Conservation (phyloP, 2,329 filamentous ascomycete genomes). For the Byssochlamys sp. region DNA sequence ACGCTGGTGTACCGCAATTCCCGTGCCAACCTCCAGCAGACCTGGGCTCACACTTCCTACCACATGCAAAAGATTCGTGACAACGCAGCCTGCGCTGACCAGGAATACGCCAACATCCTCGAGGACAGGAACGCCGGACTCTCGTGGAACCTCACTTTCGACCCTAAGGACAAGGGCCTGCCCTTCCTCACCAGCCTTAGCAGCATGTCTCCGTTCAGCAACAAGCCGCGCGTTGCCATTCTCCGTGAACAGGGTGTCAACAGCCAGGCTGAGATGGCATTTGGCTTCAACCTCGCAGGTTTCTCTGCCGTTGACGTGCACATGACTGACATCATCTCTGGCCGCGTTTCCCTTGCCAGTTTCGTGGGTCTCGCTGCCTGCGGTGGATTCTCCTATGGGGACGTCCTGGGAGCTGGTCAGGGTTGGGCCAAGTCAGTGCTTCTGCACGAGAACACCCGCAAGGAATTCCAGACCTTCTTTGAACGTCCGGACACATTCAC, state of each 20-base stretch:
- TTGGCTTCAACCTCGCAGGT: constrained; percentile 81
- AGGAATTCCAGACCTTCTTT: constrained; percentile 79
- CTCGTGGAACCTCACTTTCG: constrained; percentile 71
- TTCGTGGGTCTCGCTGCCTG: constrained; percentile 89
- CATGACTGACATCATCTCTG: constrained; percentile 83
- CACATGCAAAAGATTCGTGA: constrained; percentile 86
- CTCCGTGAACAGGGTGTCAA: constrained; percentile 93
- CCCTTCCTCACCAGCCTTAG: constrained; percentile 57
- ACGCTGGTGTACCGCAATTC: constrained; percentile 59
- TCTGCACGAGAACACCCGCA: constrained; percentile 64
- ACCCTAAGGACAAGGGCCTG: constrained; percentile 66
- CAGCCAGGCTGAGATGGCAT: constrained; percentile 94
- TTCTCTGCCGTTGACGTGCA: constrained; percentile 89
- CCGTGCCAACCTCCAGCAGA: constrained; percentile 67
- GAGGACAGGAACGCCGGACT: constrained; percentile 74
- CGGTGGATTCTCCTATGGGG: constrained; percentile 91
- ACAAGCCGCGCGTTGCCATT: constrained; percentile 72
- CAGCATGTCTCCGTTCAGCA: constrained; percentile 46
- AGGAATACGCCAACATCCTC: constrained; percentile 65
- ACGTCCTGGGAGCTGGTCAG: constrained; percentile 84
- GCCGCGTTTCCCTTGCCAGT: constrained; percentile 65
- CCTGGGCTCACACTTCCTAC: constrained; percentile 80
- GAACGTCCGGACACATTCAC: constrained; percentile 79
- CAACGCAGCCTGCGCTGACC: constrained; percentile 75
- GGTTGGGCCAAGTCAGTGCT: constrained; percentile 94